Percentiles rank a stretch among this genome's conserved stretches.
These are phyloP conservation scores for Podospora conica DNA, from an alignment of 495 filamentous ascomycete genomes.

Conservation along the genomic window DNA sequence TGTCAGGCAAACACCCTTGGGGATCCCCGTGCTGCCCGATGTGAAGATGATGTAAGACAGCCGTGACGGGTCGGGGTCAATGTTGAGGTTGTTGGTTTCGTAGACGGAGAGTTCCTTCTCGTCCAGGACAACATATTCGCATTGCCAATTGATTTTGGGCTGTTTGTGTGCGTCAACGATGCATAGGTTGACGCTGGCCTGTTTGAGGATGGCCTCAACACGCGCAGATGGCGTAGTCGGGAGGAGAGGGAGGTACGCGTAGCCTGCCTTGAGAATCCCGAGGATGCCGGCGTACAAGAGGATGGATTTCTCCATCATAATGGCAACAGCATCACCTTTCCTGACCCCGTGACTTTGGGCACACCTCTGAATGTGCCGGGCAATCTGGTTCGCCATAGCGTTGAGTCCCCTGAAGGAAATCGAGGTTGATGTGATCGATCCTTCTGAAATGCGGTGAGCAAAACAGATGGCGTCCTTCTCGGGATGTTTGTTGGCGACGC, in stretches of 20 bases:
- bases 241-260: slow-evolving; percentile 66
- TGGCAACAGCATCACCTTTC: slow-evolving; percentile 52
- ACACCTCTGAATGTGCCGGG: slow-evolving; percentile 45
- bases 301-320: slow-evolving; percentile 65
- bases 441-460: slow-evolving; percentile 37
- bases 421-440: slow-evolving; percentile 23
- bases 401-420: slow-evolving; percentile 62
- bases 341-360: slow-evolving; percentile 38
- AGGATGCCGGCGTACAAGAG: slow-evolving; percentile 64
- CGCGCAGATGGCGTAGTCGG: slow-evolving; percentile 55
- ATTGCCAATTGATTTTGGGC: slow-evolving; percentile 12
- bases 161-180: slow-evolving; percentile 32
- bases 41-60: slow-evolving; percentile 60
- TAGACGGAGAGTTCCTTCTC: slow-evolving; percentile 17
- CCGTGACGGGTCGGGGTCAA: slow-evolving; percentile 30
- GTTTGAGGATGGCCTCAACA: slow-evolving; percentile 47
- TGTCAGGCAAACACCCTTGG: slow-evolving; percentile 66
- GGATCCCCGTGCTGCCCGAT: slow-evolving; percentile 58
- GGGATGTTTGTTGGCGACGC: slow-evolving; percentile 41
- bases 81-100: slow-evolving; percentile 26
- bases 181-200: slow-evolving; percentile 44
- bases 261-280: slow-evolving; percentile 64
- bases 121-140: slow-evolving; percentile 35
- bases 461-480: slow-evolving; percentile 55
- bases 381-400: slow-evolving; percentile 55